Evolutionary conservation across 1,284 basidiomycete genomes (phyloP).

Genomic region (Leccinum cinnamomeum): DNA sequence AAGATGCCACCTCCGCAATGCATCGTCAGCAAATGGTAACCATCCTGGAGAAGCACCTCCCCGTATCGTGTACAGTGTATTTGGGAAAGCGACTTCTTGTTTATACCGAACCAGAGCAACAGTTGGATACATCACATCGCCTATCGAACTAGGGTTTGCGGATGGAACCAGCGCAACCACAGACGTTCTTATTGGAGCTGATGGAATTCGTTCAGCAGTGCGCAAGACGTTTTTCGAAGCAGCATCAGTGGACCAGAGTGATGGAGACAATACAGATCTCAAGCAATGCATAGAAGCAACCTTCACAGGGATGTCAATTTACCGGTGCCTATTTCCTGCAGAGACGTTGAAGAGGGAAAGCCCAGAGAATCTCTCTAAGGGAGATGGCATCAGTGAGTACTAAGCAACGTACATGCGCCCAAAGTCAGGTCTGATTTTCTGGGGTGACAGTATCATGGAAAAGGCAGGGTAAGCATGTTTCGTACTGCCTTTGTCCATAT

Average conservation of each 20-base stretch:
- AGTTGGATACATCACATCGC: slow-evolving; percentile 9
- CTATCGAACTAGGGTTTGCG: slow-evolving; percentile 16
- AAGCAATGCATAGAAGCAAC: slow-evolving; percentile 20
- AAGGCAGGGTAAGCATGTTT: slow-evolving; percentile 1
- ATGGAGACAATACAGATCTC: slow-evolving; percentile 1
- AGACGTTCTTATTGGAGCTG: slow-evolving; percentile 21
- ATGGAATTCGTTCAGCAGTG: slow-evolving; percentile 23
- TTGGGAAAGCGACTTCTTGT: slow-evolving; percentile 18
- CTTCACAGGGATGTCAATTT: slow-evolving; percentile 22
- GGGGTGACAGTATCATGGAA: not conserved
- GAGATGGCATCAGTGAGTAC: not conserved
- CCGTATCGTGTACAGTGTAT: slow-evolving; percentile 21
- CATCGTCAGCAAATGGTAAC: slow-evolving; percentile 29
- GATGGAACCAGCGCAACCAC: slow-evolving; percentile 23
- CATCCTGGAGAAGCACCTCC: slow-evolving; percentile 21
- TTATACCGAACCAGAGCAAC: slow-evolving; percentile 9
- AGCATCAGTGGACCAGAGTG: slow-evolving; percentile 5
- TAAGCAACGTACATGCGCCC: not conserved
- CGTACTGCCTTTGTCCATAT: not conserved
- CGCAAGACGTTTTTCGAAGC: slow-evolving; percentile 22
- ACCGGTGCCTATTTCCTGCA: slow-evolving; percentile 21
- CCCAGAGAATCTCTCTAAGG: slow-evolving; percentile 4
- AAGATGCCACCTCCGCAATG: slow-evolving; percentile 13
- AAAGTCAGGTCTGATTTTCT: not conserved
- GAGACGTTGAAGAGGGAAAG: slow-evolving; percentile 11